A percentile compares a stretch with the other conserved stretches of the same genome.
These are phyloP conservation scores for Pseudozyma sp. DNA, from an alignment of 1,284 basidiomycete genomes.

Conservation along the genomic window DNA sequence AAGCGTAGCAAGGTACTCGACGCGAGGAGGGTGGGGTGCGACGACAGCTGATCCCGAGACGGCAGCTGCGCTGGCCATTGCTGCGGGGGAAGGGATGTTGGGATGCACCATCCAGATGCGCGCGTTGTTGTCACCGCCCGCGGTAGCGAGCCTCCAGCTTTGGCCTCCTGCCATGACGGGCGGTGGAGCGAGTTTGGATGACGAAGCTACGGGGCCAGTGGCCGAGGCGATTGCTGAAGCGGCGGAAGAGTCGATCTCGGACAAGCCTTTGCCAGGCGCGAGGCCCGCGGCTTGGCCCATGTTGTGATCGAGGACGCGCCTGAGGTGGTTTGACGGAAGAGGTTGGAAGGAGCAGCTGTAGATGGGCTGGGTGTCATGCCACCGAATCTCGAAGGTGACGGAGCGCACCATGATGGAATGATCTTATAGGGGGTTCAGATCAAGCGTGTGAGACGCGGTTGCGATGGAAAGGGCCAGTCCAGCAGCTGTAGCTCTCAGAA, in stretches of 20 bases:
- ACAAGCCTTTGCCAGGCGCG: constrained; percentile 57
- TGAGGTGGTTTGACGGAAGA: constrained; percentile 56
- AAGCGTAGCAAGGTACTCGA: constrained; percentile 95
- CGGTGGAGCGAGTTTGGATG: constrained; percentile 42
- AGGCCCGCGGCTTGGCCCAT: constrained; percentile 64
- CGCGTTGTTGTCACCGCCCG: constrained; percentile 96
- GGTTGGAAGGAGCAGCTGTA: constrained; percentile 67
- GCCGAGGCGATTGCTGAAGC: constrained; percentile 18
- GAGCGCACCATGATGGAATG: constrained; percentile 62
- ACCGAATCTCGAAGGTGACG: constrained; percentile 67
- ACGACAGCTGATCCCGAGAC: constrained; percentile 74
- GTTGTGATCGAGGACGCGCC: constrained; percentile 65
- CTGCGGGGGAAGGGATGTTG: constrained; percentile 68
- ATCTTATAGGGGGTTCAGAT: background rate
- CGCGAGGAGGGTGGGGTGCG: constrained; percentile 75
- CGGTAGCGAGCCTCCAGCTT: constrained; percentile 89
- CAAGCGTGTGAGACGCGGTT: too few species aligned
- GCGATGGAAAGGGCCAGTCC: too few species aligned
- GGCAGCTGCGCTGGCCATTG: constrained; percentile 73
- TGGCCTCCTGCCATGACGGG: constrained; percentile 69
- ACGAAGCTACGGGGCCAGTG: constrained; percentile 23
- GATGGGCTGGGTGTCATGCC: constrained; percentile 68
- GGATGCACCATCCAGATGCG: constrained; percentile 71
- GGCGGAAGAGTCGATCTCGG: constrained; percentile 23
- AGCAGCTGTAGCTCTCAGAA: too few species aligned